Evolutionary conservation across 164 flowering plant species (phyloP).

Genomic region (Stephania cephalantha): DNA sequence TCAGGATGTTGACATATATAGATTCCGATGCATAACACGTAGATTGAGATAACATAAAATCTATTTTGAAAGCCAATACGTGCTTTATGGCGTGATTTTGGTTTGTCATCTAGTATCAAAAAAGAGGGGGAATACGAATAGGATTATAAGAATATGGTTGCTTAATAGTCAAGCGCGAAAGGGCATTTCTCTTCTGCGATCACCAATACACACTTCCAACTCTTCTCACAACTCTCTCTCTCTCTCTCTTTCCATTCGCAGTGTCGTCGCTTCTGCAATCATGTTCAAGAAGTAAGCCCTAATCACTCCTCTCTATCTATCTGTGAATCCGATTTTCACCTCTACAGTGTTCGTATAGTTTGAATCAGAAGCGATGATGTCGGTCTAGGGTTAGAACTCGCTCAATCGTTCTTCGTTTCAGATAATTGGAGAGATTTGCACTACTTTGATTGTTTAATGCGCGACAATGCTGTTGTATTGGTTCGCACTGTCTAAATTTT

Average conservation of each 20-base stretch:
- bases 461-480: not conserved
- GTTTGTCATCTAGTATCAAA: too few relatives aligned
- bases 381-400: not conserved
- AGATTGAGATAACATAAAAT: too few relatives aligned
- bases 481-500: too few relatives aligned
- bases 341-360: not conserved
- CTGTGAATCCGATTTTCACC: not conserved
- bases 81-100: too few relatives aligned
- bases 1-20: too few relatives aligned
- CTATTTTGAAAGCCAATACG: too few relatives aligned
- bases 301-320: not conserved
- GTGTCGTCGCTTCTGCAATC: not conserved
- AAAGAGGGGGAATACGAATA: too few relatives aligned
- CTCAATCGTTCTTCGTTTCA: not conserved
- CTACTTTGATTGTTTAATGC: not conserved
- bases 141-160: not conserved
- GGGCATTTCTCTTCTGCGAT: too few relatives aligned
- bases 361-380: not conserved
- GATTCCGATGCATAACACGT: too few relatives aligned
- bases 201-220: too few relatives aligned
- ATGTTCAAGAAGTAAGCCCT: conserved; percentile 29
- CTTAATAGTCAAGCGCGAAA: not conserved
- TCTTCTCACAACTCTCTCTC: not conserved
- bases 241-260: not conserved
- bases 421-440: too few relatives aligned